These are phyloP conservation scores for Trypanosoma theileri DNA, from an alignment of 208 protist species.

Conservation along the genomic window DNA sequence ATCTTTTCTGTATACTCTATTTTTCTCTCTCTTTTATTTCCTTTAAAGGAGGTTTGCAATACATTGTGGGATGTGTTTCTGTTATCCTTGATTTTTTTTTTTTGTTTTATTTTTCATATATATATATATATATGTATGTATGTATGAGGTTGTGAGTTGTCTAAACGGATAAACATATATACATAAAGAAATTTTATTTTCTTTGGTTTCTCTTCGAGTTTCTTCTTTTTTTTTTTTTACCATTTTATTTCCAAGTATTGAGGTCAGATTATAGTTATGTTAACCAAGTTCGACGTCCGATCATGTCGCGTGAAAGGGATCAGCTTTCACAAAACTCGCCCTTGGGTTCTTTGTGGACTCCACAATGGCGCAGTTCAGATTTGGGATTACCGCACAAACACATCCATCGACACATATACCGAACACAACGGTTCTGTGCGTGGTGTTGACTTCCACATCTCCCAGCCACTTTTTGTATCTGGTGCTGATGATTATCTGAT, in stretches of 20 bases:
- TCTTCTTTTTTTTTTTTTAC: neutral
- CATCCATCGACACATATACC: slow-evolving; percentile 95
- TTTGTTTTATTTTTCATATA: too few relatives aligned
- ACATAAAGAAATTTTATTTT: slow-evolving; percentile 7
- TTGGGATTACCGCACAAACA: slow-evolving; percentile 99
- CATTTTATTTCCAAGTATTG: neutral
- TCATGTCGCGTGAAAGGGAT: slow-evolving; percentile 98
- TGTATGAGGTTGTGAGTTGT: neutral
- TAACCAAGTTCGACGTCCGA: slow-evolving; percentile 98
- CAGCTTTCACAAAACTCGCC: slow-evolving; percentile 97
- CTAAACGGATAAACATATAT: neutral
- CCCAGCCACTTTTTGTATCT: slow-evolving; percentile 98
- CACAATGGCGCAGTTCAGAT: slow-evolving; percentile 99
- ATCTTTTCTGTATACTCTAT: slow-evolving; percentile 15
- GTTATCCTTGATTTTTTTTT: too few relatives aligned
- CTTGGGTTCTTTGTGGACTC: slow-evolving; percentile 98
- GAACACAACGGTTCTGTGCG: slow-evolving; percentile 97
- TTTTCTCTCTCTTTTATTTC: neutral
- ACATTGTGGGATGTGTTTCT: too few relatives aligned
- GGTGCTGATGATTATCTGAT: slow-evolving; percentile 99
- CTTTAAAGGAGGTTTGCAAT: too few relatives aligned
- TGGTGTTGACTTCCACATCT: slow-evolving; percentile 97
- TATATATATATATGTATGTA: too few relatives aligned
- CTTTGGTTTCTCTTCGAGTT: neutral
- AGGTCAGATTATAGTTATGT: slow-evolving; percentile 42